Base-by-base conservation (phyloP, 345 rosid genomes). In the Lepidium didymum region DNA sequence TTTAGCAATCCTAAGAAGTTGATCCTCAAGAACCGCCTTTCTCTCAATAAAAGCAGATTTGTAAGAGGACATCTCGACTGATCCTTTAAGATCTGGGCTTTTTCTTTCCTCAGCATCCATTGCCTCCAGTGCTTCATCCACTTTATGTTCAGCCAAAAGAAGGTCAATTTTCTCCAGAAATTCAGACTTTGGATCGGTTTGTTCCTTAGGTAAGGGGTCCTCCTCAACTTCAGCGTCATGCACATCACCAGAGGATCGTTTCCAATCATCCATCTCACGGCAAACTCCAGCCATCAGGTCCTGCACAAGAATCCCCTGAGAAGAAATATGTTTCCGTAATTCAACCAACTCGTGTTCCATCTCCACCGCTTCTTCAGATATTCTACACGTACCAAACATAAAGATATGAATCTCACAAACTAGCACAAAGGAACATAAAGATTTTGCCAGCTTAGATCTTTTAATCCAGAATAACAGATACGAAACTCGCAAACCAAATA, bases 351-450 rank as follows among this genome's bases (percentile, higher is more conserved):
- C 99, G n/a, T 91, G 97, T 82, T 94, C 83, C 90, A 84, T 83
- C 70, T 94, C 99, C 64, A 82, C 88, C 3, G 89, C 96, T 85
- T 94, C 99, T 77, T 94, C 99, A 31, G 96, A 83, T 75, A 94
- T 69, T 78, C 99, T 94, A 79, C 73, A 74, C 54, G 65, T 11
- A 75, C 53, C 19, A 42, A 75, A 50, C 49, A 80, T 25, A 37
- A 59, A 45, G 21, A 53, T 21, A 49, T 11, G 43, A 43, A 19
- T 37, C 56, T 71, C 47, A 51, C 40, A 54, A 54, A 27, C 49
- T 52, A 61, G 36, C 68, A 59, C 60, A 68, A 46, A 6, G 25
- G 27, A 42, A 31, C 13, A 31, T 34, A 6, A 68, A 18, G 23
- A 13, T 38, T 27, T 10, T 35, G 7, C 23, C 0, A 11, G 41